Base-by-base conservation (phyloP, 345 rosid species). In the Lepidium sativum region DNA sequence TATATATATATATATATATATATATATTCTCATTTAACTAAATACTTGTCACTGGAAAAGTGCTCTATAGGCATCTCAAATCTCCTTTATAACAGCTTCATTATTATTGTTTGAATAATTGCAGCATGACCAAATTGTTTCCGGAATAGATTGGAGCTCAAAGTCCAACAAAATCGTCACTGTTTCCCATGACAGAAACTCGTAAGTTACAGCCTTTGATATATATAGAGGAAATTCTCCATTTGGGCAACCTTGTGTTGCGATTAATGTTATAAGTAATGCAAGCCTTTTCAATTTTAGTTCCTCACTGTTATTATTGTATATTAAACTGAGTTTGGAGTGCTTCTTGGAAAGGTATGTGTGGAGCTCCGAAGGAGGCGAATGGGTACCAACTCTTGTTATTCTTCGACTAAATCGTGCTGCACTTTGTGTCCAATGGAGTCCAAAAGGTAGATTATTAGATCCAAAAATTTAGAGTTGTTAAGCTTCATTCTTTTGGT, bases 81-180 rank as follows among this genome's bases (percentile, higher is more conserved):
- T 56, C 15, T 47, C 17, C 42, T n/a, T 58, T 9, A 2, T 54
- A 34, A 8, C 20, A 40, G 35, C 0, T 18, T 53, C 34, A 55
- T 68, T 33, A n/a, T 11, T 31, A 9, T 14, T 60, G 15, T 20
- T 72, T 69, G 31, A 13, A 49, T 41, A 40, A 23, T 77, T 70
- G 63, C 91, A 91, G 99, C 99, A 94, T 75, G 99, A 94, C 76
- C 99, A 94, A 79, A 78, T 94, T 73, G 88, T 94, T 60, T 86
- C 95, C 68, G 99, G 97, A 60, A 85, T 94, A 73, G 99, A 94
- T 73, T 94, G 99, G 97, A 82, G 96, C 80, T 72, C 79, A 11
- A 79, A 73, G 56, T 82, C 96, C 40, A 94, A 94, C 84, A 78
- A 81, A 79, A 81, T 91, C 63, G 97, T 94, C 16, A 88, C 89